A percentile compares a stretch with the other conserved stretches of the same genome.
Evolutionary conservation across 2,329 filamentous ascomycete genomes (phyloP).

Genomic region (Alternaria sp.): DNA sequence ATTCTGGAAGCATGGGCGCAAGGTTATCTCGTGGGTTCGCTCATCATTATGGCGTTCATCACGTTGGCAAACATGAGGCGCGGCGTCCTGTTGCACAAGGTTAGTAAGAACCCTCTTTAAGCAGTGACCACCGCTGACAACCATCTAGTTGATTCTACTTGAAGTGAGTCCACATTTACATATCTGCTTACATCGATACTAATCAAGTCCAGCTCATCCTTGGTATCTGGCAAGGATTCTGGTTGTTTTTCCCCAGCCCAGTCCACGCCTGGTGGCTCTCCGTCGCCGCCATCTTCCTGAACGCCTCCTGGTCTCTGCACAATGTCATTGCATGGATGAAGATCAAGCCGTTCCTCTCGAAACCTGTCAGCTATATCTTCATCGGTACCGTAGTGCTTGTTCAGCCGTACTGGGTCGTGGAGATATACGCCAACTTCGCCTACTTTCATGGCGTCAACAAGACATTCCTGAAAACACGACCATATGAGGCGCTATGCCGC

Average conservation of each 20-base stretch:
- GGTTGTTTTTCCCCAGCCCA: slow-evolving; percentile 63
- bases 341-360: slow-evolving; percentile 65
- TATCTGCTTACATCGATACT: not conserved
- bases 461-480: slow-evolving; percentile 63
- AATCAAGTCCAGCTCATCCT: slow-evolving; percentile 57
- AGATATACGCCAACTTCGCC: slow-evolving; percentile 70
- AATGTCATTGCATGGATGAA: slow-evolving; percentile 74
- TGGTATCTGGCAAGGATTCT: slow-evolving; percentile 64
- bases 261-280: slow-evolving; percentile 70
- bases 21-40: slow-evolving; percentile 50
- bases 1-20: slow-evolving; percentile 51
- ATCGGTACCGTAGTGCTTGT: slow-evolving; percentile 65
- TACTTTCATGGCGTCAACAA: slow-evolving; percentile 65
- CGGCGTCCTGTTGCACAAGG: slow-evolving; percentile 56
- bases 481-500: slow-evolving; percentile 66
- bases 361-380: slow-evolving; percentile 60
- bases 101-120: slow-evolving; percentile 16
- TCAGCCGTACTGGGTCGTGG: slow-evolving; percentile 69
- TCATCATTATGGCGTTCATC: slow-evolving; percentile 57
- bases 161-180: slow-evolving; percentile 23
- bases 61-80: slow-evolving; percentile 58
- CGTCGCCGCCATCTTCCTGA: slow-evolving; percentile 65
- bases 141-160: slow-evolving; percentile 53
- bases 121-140: slow-evolving; percentile 20
- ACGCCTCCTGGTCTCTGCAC: slow-evolving; percentile 68